phyloP scores from a whole-genome alignment of 805 yeast genomes.

The Myxozyma neglecta region DNA sequence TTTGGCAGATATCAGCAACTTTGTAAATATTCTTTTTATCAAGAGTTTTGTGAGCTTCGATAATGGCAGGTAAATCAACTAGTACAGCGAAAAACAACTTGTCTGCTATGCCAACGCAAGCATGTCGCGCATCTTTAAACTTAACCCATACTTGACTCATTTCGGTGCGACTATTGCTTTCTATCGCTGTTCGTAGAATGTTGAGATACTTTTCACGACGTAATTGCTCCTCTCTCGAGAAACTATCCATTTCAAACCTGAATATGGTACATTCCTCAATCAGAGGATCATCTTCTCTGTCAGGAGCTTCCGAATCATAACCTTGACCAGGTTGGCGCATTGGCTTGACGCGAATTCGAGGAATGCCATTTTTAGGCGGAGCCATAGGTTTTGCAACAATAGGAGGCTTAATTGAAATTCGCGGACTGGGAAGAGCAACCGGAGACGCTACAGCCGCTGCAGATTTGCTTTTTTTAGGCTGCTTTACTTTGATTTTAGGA shows the following conservation, averaged over 20 bases:
- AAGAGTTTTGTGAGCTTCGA: conserved; percentile 83
- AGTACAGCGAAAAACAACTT: conserved; percentile 76
- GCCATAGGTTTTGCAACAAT: conserved; percentile 11
- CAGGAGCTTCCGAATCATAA: conserved; percentile 95
- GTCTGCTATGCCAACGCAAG: conserved; percentile 70
- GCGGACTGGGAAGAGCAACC: conserved; percentile 11
- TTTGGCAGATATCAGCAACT: conserved; percentile 81
- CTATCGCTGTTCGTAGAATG: conserved; percentile 15
- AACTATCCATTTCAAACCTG: conserved; percentile 43
- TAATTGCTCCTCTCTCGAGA: conserved; percentile 23
- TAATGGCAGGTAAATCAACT: conserved; percentile 83
- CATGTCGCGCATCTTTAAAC: conserved; percentile 81
- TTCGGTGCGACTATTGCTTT: conserved; percentile 53
- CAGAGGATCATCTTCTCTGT: conserved; percentile 89
- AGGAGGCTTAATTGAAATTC: conserved; percentile 30
- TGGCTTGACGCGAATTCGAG: conserved; percentile 56
- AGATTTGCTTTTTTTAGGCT: conserved; percentile 18
- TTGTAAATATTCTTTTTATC: conserved; percentile 88
- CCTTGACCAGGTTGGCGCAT: conserved; percentile 87
- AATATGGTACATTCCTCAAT: conserved; percentile 82
- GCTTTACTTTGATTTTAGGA: conserved; percentile 26
- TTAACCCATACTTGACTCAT: conserved; percentile 68
- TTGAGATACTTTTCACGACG: conserved; percentile 23
- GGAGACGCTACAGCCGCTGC: background rate
- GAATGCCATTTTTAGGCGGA: conserved; percentile 29